These are phyloP conservation scores for Psidium guajava DNA, from an alignment of 345 rosid genomes.

Conservation along the genomic window DNA sequence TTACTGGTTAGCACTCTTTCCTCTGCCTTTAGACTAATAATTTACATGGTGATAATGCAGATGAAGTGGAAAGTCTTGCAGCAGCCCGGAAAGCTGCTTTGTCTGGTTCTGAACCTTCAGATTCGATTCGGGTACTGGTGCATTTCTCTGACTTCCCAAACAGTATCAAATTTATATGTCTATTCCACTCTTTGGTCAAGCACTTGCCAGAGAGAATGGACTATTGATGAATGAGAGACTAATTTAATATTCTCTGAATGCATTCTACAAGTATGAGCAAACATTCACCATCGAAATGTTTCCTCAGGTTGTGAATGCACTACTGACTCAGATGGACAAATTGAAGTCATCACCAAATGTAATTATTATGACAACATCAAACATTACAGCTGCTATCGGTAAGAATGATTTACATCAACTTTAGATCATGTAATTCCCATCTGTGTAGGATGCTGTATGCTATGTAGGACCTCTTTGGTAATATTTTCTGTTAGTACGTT, in stretches of 20 bases:
- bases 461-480: background rate
- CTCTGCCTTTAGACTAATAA: constrained; percentile 9
- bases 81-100: constrained; percentile 94
- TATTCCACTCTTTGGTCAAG: background rate
- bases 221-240: background rate
- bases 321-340: constrained; percentile 96
- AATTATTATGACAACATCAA: constrained; percentile 85
- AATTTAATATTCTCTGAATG: background rate
- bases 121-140: constrained; percentile 75
- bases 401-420: constrained; percentile 9
- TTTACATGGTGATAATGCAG: constrained; percentile 34
- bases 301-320: constrained; percentile 89
- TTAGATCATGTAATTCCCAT: background rate
- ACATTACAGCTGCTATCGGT: constrained; percentile 98
- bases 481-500: background rate
- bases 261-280: background rate
- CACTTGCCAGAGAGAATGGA: background rate
- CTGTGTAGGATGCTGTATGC: background rate
- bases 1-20: background rate
- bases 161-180: background rate
- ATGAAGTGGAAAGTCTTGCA: constrained; percentile 99
- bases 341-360: constrained; percentile 87
- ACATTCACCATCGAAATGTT: constrained; percentile 5
- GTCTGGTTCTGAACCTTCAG: constrained; percentile 99
- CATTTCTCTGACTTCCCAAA: background rate